Evolutionary conservation across 108 stramenopile species (phyloP).

Genomic region (Epithemia pelagica): DNA sequence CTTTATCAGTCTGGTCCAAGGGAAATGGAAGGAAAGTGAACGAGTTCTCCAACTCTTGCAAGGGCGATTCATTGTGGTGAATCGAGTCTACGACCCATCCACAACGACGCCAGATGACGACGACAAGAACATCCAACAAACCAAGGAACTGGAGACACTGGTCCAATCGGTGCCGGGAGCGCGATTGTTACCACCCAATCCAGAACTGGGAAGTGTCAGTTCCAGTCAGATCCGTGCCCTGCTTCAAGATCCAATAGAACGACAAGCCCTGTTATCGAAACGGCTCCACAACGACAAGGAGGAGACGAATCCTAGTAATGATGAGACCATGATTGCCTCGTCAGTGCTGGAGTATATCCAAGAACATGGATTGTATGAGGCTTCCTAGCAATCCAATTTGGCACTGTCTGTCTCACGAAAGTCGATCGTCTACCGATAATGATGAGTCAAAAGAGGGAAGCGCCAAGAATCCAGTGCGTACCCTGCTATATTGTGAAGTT

Average conservation of each 20-base stretch:
- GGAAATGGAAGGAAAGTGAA: conserved; percentile 68
- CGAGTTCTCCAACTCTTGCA: conserved; percentile 57
- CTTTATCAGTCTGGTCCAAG: conserved; percentile 64
- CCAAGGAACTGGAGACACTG: neutral
- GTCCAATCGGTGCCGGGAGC: neutral
- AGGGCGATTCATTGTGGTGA: conserved; percentile 64
- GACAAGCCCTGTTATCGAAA: neutral
- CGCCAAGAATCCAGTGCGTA: too few species aligned
- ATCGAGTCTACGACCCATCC: conserved; percentile 20
- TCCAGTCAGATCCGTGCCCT: neutral
- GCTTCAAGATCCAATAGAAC: neutral
- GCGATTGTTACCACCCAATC: neutral
- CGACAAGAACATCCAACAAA: neutral
- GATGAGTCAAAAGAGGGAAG: too few species aligned
- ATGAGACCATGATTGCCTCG: conserved; percentile 25
- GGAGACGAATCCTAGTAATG: conserved; percentile 17
- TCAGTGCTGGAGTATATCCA: conserved; percentile 58
- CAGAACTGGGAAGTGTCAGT: neutral
- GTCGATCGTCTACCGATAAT: too few species aligned
- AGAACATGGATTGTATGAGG: conserved; percentile 50
- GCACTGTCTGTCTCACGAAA: too few species aligned
- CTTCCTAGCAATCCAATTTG: too few species aligned
- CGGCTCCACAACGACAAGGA: neutral
- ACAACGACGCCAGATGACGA: neutral
- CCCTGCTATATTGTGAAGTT: too few species aligned